phyloP scores from a whole-genome alignment of 352 stramenopile species.

The Pythium dissimile region DNA sequence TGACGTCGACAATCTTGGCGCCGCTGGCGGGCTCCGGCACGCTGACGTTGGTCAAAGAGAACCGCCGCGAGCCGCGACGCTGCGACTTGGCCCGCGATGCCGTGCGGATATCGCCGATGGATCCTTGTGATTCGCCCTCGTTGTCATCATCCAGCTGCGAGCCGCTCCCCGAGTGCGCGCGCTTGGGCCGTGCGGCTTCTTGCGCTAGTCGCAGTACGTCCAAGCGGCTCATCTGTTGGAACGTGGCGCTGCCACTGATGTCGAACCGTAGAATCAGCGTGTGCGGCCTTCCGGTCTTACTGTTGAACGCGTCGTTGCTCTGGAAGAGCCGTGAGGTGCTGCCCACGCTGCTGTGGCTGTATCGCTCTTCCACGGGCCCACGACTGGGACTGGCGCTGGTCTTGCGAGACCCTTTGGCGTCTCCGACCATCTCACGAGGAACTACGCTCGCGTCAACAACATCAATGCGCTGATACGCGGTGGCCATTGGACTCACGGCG shows the following conservation, averaged over 20 bases:
- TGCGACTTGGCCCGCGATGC: background rate
- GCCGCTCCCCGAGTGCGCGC: background rate
- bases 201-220: slow-evolving; percentile 60
- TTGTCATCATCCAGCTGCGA: slow-evolving; percentile 1
- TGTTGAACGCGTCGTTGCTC: slow-evolving; percentile 20
- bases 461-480: slow-evolving; percentile 40
- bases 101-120: background rate
- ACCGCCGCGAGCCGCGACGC: slow-evolving; percentile 6
- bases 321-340: slow-evolving; percentile 11
- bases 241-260: slow-evolving; percentile 40
- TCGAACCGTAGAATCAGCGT: slow-evolving; percentile 40
- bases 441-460: slow-evolving; percentile 18
- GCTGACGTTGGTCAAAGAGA: background rate
- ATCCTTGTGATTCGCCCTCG: slow-evolving; percentile 1
- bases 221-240: slow-evolving; percentile 61
- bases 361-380: slow-evolving; percentile 3
- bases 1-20: slow-evolving; percentile 18
- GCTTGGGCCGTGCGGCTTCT: slow-evolving; percentile 34
- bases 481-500: slow-evolving; percentile 18
- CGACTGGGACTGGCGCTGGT: slow-evolving; percentile 4
- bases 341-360: slow-evolving; percentile 8
- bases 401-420: slow-evolving; percentile 9
- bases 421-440: background rate
- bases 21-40: background rate
- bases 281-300: slow-evolving; percentile 11